phyloP scores from a whole-genome alignment of 163 green algal genomes.

The Scenedesmus sp. region DNA sequence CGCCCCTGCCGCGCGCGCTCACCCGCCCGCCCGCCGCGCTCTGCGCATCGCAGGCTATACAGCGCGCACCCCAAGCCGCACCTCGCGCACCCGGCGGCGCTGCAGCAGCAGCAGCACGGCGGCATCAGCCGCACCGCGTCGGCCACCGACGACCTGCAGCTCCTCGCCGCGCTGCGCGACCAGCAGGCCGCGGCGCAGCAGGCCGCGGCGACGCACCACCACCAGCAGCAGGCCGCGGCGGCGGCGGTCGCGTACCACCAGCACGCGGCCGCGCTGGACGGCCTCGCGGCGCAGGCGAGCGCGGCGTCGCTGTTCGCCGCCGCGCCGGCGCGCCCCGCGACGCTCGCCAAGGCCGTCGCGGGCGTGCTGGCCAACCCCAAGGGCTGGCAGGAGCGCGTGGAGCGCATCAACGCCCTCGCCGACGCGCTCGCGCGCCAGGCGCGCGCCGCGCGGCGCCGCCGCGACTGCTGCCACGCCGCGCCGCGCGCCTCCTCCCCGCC shows the following conservation, averaged over 20 bases:
- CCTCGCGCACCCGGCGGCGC: background rate
- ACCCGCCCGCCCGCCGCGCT: no score
- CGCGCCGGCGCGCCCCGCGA: conserved; percentile 7
- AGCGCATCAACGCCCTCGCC: conserved; percentile 12
- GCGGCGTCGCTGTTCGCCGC: background rate
- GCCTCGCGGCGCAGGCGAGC: background rate
- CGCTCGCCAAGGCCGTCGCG: conserved; percentile 18
- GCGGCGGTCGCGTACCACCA: conserved; percentile 3
- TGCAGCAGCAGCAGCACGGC: conserved; percentile 2
- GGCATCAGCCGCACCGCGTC: conserved; percentile 1
- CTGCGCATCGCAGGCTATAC: no score
- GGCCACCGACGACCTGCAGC: conserved; percentile 22
- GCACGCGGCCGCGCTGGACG: background rate
- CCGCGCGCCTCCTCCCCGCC: no score
- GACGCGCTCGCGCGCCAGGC: conserved; percentile 35
- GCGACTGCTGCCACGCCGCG: no score
- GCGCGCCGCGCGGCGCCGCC: background rate
- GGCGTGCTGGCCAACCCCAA: conserved; percentile 16
- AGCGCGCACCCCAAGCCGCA: background rate
- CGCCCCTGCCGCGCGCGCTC: no score
- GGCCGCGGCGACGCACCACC: background rate
- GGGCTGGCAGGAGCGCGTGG: conserved; percentile 43
- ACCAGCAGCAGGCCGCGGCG: conserved; percentile 20
- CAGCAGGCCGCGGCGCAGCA: conserved; percentile 29
- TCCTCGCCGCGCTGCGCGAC: conserved; percentile 5